Evolutionary conservation across 208 protist genomes (phyloP).

Genomic region (Leishmania martiniquensis): DNA sequence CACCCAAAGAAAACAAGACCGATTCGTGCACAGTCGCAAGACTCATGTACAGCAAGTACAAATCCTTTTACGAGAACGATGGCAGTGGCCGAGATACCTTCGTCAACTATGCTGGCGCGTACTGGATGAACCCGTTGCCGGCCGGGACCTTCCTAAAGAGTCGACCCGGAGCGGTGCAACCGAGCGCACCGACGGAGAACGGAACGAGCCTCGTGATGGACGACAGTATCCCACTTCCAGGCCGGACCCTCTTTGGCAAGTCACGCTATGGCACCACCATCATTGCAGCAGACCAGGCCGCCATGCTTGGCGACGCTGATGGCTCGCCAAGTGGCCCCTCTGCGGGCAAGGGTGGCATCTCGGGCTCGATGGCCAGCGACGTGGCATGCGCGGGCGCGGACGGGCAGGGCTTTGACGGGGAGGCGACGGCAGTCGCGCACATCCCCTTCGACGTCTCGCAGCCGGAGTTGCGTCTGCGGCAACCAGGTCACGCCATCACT

Average conservation of each 20-base stretch:
- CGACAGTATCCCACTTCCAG: constrained; percentile 24
- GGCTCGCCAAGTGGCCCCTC: constrained; percentile 2
- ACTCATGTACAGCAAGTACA: constrained; percentile 20
- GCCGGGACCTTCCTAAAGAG: constrained; percentile 58
- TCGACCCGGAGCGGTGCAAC: background rate
- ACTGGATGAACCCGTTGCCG: constrained; percentile 84
- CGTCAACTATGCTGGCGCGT: constrained; percentile 78
- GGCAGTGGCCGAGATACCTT: constrained; percentile 78
- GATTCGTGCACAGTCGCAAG: background rate
- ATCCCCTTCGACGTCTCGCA: constrained; percentile 56
- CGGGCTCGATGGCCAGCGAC: background rate
- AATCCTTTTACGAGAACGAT: constrained; percentile 57
- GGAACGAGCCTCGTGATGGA: constrained; percentile 15
- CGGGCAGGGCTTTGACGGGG: constrained; percentile 42
- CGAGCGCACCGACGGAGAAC: background rate
- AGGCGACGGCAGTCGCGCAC: constrained; percentile 46
- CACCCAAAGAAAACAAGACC: background rate
- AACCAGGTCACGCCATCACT: constrained; percentile 54
- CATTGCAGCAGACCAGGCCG: constrained; percentile 18
- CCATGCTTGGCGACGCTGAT: background rate
- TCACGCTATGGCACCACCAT: constrained; percentile 79
- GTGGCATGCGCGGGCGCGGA: background rate
- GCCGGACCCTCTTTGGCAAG: constrained; percentile 56
- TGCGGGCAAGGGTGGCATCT: constrained; percentile 4
- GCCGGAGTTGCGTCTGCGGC: constrained; percentile 59